Evolutionary conservation across 345 rosid genomes (phyloP).

Genomic region (sweet orange (Citrus sinensis)): DVS_A1.0 CM039166.1:17007501-17008000

Average conservation of each 20-base stretch:
- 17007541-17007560: constrained; percentile 96
- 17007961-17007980: neutral
- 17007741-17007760: neutral
- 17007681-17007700: constrained; percentile 4
- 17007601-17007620: constrained; percentile 96
- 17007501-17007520: constrained; percentile 68
- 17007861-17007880: neutral
- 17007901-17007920: neutral
- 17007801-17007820: neutral
- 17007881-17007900: neutral
- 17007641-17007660: constrained; percentile 47
- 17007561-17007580: constrained; percentile 96
- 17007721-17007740: neutral
- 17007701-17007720: constrained; percentile 6
- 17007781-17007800: neutral
- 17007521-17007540: constrained; percentile 77
- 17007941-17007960: no score
- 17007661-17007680: constrained; percentile 17
- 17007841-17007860: neutral
- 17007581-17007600: constrained; percentile 98
- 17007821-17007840: neutral
- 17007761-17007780: neutral
- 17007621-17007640: constrained; percentile 65
- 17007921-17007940: neutral
- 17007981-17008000: neutral